phyloP scores from a whole-genome alignment of 495 filamentous ascomycete species.

The Letharia lupina region DNA sequence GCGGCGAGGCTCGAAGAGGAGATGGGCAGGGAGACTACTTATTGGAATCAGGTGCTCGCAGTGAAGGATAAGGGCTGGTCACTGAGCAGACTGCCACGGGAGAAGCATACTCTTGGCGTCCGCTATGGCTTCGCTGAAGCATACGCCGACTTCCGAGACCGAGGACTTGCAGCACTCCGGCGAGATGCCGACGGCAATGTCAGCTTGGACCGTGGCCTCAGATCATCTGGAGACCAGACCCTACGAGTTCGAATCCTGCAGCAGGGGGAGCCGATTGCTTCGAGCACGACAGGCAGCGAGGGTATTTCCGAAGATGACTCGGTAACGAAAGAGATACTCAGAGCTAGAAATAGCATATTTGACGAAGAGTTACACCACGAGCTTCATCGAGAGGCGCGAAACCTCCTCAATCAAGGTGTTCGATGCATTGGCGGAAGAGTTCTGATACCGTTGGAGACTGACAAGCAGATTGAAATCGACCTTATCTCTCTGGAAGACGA shows the following conservation, averaged over 20 bases:
- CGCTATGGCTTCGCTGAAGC: slow-evolving; percentile 85
- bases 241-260: slow-evolving; percentile 54
- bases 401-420: slow-evolving; percentile 56
- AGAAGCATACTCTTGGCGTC: slow-evolving; percentile 69
- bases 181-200: slow-evolving; percentile 67
- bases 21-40: slow-evolving; percentile 66
- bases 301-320: slow-evolving; percentile 28
- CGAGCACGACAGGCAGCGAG: slow-evolving; percentile 35
- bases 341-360: slow-evolving; percentile 80
- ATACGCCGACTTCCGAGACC: slow-evolving; percentile 63
- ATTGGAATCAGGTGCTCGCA: slow-evolving; percentile 78
- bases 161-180: slow-evolving; percentile 68
- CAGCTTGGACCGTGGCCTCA: slow-evolving; percentile 59
- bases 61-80: slow-evolving; percentile 81
- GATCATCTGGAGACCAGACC: slow-evolving; percentile 46
- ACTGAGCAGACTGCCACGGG: slow-evolving; percentile 61
- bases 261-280: slow-evolving; percentile 35
- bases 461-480: slow-evolving; percentile 54
- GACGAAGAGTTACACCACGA: slow-evolving; percentile 94
- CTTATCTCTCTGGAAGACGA: slow-evolving; percentile 51
- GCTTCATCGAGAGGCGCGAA: slow-evolving; percentile 69
- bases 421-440: slow-evolving; percentile 16
- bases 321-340: slow-evolving; percentile 43
- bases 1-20: slow-evolving; percentile 66
- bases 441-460: slow-evolving; percentile 29